phyloP scores from a whole-genome alignment of 202 grass and related monocot species.

The Saccharum hybrid region DNA sequence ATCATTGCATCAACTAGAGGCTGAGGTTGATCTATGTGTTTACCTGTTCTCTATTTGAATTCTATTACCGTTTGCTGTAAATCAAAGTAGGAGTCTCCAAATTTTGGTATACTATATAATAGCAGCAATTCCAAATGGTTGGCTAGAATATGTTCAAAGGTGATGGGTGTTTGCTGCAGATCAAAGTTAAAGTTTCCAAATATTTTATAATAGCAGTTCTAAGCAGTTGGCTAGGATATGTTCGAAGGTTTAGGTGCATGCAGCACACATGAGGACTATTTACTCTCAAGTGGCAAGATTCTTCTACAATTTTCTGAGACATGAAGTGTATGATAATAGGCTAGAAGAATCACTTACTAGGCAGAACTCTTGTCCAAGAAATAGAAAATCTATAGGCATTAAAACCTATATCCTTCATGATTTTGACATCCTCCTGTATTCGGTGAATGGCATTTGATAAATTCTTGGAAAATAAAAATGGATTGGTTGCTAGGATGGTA shows the following conservation, averaged over 20 bases:
- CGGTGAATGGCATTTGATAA: constrained; percentile 23
- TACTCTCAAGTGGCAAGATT: constrained; percentile 21
- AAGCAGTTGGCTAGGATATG: constrained; percentile 14
- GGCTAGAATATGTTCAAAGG: not conserved
- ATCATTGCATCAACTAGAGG: constrained; percentile 27
- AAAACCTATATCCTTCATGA: constrained; percentile 76
- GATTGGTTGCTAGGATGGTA: not conserved
- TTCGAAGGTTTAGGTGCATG: constrained; percentile 26
- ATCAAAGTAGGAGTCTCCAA: constrained; percentile 8
- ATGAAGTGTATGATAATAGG: not conserved
- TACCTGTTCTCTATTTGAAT: constrained; percentile 6
- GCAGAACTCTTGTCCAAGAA: constrained; percentile 80
- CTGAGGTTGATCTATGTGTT: not conserved
- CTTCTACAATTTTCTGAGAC: constrained; percentile 19
- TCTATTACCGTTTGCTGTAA: not conserved
- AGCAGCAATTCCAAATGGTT: not conserved
- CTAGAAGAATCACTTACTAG: constrained; percentile 60
- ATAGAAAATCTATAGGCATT: constrained; percentile 80
- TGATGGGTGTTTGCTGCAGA: not conserved
- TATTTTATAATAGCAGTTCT: not conserved
- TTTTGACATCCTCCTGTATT: constrained; percentile 71
- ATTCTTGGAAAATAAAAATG: constrained; percentile 11
- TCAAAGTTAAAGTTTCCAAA: not conserved
- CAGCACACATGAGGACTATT: not conserved
- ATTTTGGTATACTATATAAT: constrained; percentile 7